phyloP scores from a whole-genome alignment of 163 green algal genomes.

The Scenedesmus sp. region DNA sequence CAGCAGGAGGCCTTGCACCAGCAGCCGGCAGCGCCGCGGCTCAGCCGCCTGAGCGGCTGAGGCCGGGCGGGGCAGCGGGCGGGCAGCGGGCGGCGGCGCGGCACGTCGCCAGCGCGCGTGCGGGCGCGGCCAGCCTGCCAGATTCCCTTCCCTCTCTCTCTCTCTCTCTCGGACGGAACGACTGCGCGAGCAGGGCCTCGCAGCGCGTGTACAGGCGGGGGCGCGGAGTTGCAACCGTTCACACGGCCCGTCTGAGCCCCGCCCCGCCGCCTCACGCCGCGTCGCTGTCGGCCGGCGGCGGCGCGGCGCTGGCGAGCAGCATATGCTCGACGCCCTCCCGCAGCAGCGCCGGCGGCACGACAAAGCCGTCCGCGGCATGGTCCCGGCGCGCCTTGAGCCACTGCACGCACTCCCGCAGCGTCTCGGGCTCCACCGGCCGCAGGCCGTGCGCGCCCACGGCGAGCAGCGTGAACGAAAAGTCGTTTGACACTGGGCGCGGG shows the following conservation, averaged over 20 bases:
- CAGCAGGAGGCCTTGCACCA: background rate
- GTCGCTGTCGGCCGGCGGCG: no score
- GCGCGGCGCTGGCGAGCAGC: background rate
- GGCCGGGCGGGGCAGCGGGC: no score
- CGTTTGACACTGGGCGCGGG: background rate
- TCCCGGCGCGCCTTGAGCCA: constrained; percentile 29
- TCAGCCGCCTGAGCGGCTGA: background rate
- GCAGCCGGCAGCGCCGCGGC: background rate
- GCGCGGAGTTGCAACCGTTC: no score
- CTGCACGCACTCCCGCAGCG: constrained; percentile 22
- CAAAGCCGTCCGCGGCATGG: constrained; percentile 21
- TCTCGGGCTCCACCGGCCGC: constrained; percentile 31
- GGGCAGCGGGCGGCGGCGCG: no score
- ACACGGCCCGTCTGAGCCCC: no score
- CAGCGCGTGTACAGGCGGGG: no score
- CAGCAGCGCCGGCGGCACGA: constrained; percentile 9
- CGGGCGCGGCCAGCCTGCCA: no score
- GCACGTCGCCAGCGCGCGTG: no score
- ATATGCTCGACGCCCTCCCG: constrained; percentile 27
- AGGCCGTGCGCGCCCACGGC: constrained; percentile 10
- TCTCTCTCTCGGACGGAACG: no score
- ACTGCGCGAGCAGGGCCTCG: no score
- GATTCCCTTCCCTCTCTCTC: no score
- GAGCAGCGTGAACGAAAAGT: constrained; percentile 35
- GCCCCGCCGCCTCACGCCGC: no score